These are phyloP conservation scores for Pelargonium nanum DNA, from an alignment of 345 rosid genomes.

Conservation along the genomic window DNA sequence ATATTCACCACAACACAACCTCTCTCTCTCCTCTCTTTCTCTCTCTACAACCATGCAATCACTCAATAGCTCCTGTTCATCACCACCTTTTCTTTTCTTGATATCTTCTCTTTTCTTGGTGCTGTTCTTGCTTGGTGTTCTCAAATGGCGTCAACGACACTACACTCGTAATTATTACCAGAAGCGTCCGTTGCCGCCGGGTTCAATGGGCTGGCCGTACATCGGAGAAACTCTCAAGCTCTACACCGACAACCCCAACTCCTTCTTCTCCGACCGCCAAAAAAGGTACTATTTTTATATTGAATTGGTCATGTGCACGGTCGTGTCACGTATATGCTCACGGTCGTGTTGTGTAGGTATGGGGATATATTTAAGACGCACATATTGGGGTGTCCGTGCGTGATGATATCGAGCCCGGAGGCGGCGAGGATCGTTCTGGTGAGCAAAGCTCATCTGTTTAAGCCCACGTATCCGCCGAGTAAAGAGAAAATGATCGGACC, in stretches of 20 bases:
- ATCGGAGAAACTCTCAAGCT: conserved; percentile 84
- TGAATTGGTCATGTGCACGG: background rate
- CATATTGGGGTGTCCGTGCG: conserved; percentile 92
- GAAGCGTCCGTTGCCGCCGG: conserved; percentile 55
- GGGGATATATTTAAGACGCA: conserved; percentile 87
- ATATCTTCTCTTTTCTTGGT: conserved; percentile 4
- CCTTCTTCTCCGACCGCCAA: conserved; percentile 66
- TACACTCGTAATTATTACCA: too few species aligned
- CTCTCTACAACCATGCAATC: conserved; percentile 9
- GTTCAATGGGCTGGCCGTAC: conserved; percentile 97
- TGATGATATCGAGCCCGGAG: conserved; percentile 88
- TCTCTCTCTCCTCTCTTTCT: background rate
- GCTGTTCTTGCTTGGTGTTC: conserved; percentile 11
- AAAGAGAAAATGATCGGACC: conserved; percentile 89
- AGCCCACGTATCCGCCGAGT: conserved; percentile 86
- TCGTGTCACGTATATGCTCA: background rate
- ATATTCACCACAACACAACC: background rate
- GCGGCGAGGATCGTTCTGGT: conserved; percentile 67
- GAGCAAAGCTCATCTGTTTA: conserved; percentile 58
- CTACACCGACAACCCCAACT: conserved; percentile 70
- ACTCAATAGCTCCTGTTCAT: conserved; percentile 6
- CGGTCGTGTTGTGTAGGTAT: too few species aligned
- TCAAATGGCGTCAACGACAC: conserved; percentile 33
- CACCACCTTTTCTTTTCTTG: background rate
- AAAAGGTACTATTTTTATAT: conserved; percentile 41